phyloP scores from a whole-genome alignment of 73 alveolate species.

The Symbiodinium pilosum region DNA sequence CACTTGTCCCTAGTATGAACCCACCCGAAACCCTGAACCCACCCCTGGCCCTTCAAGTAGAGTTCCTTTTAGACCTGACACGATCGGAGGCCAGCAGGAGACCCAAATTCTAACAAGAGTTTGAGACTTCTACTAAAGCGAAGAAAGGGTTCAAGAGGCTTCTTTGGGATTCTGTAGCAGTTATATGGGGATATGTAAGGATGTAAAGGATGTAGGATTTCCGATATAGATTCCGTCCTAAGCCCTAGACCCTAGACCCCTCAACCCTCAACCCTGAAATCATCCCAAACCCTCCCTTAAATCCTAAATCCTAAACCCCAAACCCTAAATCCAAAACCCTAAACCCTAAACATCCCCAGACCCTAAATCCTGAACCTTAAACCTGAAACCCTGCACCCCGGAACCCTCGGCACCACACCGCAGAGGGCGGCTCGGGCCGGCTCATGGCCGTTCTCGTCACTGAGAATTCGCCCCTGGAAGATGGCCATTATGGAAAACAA shows the following conservation, averaged over 20 bases:
- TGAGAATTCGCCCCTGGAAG: slow-evolving; percentile 55
- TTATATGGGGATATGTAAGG: too few relatives aligned
- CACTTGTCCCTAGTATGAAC: too few relatives aligned
- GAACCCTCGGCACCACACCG: not conserved
- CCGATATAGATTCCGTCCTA: too few relatives aligned
- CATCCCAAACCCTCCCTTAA: not conserved
- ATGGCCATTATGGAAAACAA: not conserved
- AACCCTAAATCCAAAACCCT: not conserved
- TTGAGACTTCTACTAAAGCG: too few relatives aligned
- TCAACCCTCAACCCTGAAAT: not conserved
- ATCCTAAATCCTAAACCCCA: not conserved
- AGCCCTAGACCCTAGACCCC: not conserved
- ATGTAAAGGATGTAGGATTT: too few relatives aligned
- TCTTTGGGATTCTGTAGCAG: too few relatives aligned
- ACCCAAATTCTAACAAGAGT: too few relatives aligned
- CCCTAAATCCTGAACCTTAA: not conserved
- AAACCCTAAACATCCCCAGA: not conserved
- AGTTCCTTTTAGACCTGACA: too few relatives aligned
- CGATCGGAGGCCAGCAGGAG: too few relatives aligned
- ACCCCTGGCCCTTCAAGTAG: too few relatives aligned
- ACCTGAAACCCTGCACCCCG: not conserved
- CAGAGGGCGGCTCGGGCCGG: slow-evolving; percentile 82
- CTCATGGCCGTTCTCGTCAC: slow-evolving; percentile 43
- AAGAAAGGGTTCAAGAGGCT: too few relatives aligned
- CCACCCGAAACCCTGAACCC: too few relatives aligned